phyloP scores from a whole-genome alignment of 257 asterid species.

The Petunia secreta region DNA sequence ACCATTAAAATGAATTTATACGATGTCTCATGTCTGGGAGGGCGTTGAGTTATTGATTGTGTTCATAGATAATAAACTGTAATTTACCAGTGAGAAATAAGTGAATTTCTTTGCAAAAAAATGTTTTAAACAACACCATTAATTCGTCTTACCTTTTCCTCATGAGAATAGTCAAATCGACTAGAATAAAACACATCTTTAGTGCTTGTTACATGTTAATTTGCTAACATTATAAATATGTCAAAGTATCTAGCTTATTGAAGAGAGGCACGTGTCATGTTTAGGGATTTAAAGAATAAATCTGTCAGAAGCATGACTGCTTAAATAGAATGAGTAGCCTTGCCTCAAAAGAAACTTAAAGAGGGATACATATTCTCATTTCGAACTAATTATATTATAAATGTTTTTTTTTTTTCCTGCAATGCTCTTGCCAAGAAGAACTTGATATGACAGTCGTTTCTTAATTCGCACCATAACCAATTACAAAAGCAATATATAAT shows the following conservation, averaged over 20 bases:
- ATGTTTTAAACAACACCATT: too few species aligned
- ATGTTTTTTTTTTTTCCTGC: not conserved
- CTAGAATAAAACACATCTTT: not conserved
- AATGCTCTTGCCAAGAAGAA: not conserved
- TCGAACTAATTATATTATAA: not conserved
- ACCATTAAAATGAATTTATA: too few species aligned
- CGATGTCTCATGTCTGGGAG: too few species aligned
- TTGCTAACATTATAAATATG: not conserved
- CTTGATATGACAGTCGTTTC: not conserved
- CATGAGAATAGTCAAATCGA: too few species aligned
- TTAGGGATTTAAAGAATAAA: not conserved
- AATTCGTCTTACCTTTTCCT: too few species aligned
- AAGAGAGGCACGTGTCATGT: constrained; percentile 4
- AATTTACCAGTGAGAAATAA: too few species aligned
- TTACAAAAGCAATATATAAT: not conserved
- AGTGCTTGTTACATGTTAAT: not conserved
- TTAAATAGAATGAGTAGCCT: not conserved
- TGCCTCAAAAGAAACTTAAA: not conserved
- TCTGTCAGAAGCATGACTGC: not conserved
- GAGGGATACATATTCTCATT: not conserved
- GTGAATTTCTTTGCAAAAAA: too few species aligned
- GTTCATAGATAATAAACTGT: too few species aligned
- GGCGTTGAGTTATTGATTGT: too few species aligned
- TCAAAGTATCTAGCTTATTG: too few species aligned
- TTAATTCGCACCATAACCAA: not conserved